Percentiles rank a stretch among this genome's conserved stretches.
Evolutionary conservation across 805 yeast genomes (phyloP).

Genomic region (Zygosaccharomyces pseudorouxii): DNA sequence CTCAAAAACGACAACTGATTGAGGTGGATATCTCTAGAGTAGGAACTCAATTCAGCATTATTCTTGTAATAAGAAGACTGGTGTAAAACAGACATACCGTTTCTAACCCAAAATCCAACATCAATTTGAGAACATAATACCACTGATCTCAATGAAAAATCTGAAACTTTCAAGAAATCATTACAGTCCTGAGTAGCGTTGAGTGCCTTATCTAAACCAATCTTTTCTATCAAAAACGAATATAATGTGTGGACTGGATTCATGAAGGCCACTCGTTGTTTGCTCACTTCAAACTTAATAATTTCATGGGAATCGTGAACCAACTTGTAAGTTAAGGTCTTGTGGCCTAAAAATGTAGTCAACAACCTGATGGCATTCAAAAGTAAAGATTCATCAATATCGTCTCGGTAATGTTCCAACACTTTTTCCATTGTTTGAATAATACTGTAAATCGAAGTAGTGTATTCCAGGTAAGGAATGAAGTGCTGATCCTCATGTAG

Average conservation of each 20-base stretch:
- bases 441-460: conserved; percentile 42
- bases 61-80: conserved; percentile 49
- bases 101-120: conserved; percentile 69
- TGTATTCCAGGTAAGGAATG: conserved; percentile 46
- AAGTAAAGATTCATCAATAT: conserved; percentile 16
- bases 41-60: conserved; percentile 50
- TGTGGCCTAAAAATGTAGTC: conserved; percentile 31
- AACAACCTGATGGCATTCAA: conserved; percentile 36
- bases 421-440: conserved; percentile 37
- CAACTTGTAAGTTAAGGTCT: conserved; percentile 24
- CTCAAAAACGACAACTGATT: conserved; percentile 54
- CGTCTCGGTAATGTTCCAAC: conserved; percentile 17
- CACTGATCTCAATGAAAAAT: conserved; percentile 53
- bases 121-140: conserved; percentile 59
- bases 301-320: conserved; percentile 25
- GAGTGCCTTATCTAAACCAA: conserved; percentile 23
- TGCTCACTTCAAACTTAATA: conserved; percentile 42
- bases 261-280: conserved; percentile 49
- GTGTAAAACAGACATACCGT: conserved; percentile 52
- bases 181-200: conserved; percentile 17
- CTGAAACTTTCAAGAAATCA: conserved; percentile 48
- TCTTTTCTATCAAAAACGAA: conserved; percentile 38
- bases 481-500: conserved; percentile 51
- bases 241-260: conserved; percentile 57
- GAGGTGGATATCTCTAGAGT: conserved; percentile 67